Base-by-base conservation (phyloP, 495 filamentous ascomycete genomes). In the Pyronema omphalodes region DNA sequence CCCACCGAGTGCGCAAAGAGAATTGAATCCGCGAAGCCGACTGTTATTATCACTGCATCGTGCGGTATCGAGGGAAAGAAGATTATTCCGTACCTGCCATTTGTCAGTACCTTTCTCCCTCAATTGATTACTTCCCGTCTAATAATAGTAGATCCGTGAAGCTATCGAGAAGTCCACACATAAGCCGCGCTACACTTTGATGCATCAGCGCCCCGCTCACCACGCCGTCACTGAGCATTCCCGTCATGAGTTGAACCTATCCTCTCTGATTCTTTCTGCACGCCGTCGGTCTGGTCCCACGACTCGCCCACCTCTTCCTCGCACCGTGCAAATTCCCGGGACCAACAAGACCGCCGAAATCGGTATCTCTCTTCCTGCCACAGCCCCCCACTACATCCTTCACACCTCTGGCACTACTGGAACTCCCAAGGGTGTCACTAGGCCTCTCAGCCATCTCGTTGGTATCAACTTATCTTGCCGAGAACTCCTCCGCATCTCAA, bases 61-160 rank as follows among this genome's bases (percentile, higher is more conserved):
- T 95, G 88, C 67, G 88, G 88, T 6, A 88, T 94, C 46, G 88
- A 95, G 58, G 88, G 88, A 7, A 93, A 93, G 62, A 44, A 57
- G 44, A 52, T 64, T 19, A 64, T 63, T 35, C 61, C 61, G 23
- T 64, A 64, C 12, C 18, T 63, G 3, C 61, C 61, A 7, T 47
- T 64, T 34, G 57, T 64, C 58, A 12, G 34, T 36, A 17, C 37
- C 17, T 12, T n/a, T 18, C 14, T 9, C 44, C 7, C 53, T 44
- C 39, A 50, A 8, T 12, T 36, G 47, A 19, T 50, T 1, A 11
- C 23, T 12, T 15, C 15, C 17, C 0, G 43, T 36, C 23, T 57
- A 41, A 59, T 54, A 35, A 37, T n/a, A 7, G 23, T 37, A 62
- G 60, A 53, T 62, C 11, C 44, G 58, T 57, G 71, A 71, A 1